Conservation (phyloP, 225 moss, liverwort and hornwort genomes). For the Pseudisothecium myosuroides region DNA sequence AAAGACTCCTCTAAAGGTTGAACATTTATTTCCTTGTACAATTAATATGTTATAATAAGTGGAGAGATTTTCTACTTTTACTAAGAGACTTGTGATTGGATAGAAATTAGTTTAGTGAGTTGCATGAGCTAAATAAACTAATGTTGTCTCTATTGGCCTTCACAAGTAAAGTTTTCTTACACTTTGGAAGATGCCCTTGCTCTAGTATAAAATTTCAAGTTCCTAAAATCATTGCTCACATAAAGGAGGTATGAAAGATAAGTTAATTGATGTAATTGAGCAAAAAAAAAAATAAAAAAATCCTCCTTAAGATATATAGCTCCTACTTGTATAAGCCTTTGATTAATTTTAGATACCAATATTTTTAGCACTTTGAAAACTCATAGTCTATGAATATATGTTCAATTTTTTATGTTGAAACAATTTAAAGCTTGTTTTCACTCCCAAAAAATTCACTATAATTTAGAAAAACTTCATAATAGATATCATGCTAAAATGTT, state of each 20-base stretch:
- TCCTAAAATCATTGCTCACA: no score
- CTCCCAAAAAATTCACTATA: not conserved
- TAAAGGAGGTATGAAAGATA: no score
- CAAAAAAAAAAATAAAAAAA: accelerated
- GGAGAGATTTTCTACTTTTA: not conserved
- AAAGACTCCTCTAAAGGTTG: no score
- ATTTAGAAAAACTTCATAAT: not conserved
- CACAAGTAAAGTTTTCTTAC: not conserved
- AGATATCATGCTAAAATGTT: not conserved
- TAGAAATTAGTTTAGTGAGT: not conserved
- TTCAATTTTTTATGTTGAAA: not conserved
- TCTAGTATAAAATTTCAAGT: not conserved
- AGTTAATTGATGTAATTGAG: not conserved
- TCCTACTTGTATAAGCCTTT: not conserved
- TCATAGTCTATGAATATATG: not conserved
- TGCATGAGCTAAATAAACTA: accelerated
- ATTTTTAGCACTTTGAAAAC: not conserved
- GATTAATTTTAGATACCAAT: not conserved
- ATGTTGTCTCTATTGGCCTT: accelerated
- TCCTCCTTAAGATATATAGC: not conserved
- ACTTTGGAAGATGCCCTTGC: not conserved
- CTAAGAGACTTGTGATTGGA: not conserved
- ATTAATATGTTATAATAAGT: not conserved
- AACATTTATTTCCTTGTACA: not conserved
- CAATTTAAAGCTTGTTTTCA: accelerated